Evolutionary conservation across 139 green algal species (phyloP).

Genomic region (Volvox africanus): DNA sequence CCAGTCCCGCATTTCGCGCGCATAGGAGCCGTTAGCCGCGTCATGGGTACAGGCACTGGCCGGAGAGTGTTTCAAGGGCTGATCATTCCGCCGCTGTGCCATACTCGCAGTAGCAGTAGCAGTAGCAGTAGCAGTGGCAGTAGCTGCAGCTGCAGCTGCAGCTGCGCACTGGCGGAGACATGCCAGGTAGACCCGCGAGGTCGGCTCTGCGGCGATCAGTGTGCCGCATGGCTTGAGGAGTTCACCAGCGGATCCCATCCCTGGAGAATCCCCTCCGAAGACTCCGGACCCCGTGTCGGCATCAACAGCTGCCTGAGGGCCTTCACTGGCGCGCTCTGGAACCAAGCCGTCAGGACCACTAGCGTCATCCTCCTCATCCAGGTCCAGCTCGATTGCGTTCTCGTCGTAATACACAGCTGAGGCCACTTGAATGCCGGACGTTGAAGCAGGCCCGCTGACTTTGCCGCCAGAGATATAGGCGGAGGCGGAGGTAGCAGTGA

Average conservation of each 20-base stretch:
- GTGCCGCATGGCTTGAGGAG: neutral
- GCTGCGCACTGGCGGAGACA: constrained; percentile 7
- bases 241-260: too few relatives aligned
- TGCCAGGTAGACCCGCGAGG: neutral
- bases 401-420: neutral
- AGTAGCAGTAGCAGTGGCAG: neutral
- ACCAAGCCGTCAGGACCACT: neutral
- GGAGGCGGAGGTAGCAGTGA: neutral
- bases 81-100: neutral
- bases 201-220: neutral
- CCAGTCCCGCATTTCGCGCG: neutral
- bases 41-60: neutral
- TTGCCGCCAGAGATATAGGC: too few relatives aligned
- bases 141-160: neutral
- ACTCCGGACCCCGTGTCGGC: too few relatives aligned
- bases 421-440: too few relatives aligned
- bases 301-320: too few relatives aligned
- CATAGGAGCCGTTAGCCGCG: neutral
- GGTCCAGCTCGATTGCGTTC: constrained; percentile 36
- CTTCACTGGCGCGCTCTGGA: too few relatives aligned
- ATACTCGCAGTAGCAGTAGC: neutral
- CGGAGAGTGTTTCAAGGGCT: neutral
- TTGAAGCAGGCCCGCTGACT: too few relatives aligned
- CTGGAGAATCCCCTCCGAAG: too few relatives aligned
- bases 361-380: neutral